Percentiles rank a stretch among this genome's conserved stretches.
These are phyloP conservation scores for Plantago coronopus DNA, from an alignment of 305 asterid species.

Conservation along the genomic window DNA sequence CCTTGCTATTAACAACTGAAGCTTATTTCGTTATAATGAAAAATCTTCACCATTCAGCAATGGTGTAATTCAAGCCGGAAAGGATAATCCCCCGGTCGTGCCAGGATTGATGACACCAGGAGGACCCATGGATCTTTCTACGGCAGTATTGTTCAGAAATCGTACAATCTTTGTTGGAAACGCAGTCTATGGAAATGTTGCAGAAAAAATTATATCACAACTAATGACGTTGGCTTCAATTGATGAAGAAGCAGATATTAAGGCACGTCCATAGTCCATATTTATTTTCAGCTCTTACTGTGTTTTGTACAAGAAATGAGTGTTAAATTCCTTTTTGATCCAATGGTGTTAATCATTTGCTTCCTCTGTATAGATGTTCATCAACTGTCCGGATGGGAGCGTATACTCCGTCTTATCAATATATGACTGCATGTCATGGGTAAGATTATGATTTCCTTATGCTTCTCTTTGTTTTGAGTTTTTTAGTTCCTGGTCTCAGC, in stretches of 20 bases:
- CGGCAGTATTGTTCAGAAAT: constrained; percentile 70
- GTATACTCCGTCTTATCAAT: constrained; percentile 77
- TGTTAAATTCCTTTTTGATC: constrained; percentile 13
- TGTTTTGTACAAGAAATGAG: constrained; percentile 15
- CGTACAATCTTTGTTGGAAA: constrained; percentile 90
- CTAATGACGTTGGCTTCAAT: constrained; percentile 90
- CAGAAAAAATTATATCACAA: constrained; percentile 91
- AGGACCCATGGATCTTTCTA: constrained; percentile 84
- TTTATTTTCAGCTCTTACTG: constrained; percentile 14
- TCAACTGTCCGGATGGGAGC: constrained; percentile 93
- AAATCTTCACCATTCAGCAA: constrained; percentile 31
- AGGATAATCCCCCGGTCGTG: constrained; percentile 84
- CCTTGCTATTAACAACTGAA: too few relatives aligned
- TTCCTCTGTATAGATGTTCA: constrained; percentile 53
- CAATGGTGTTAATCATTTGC: constrained; percentile 13
- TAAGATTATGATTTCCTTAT: constrained; percentile 33
- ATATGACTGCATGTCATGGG: constrained; percentile 99
- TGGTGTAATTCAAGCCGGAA: constrained; percentile 70
- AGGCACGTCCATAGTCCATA: constrained; percentile 35
- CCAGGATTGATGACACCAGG: constrained; percentile 92
- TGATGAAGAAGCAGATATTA: constrained; percentile 85
- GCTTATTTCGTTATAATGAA: too few relatives aligned
- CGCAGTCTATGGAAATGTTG: constrained; percentile 71
- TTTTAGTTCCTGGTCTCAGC: constrained; percentile 2
- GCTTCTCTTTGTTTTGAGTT: constrained; percentile 12